Percentiles rank a stretch among this genome's conserved stretches.
Evolutionary conservation across 768 basidiomycete species (phyloP).

Genomic region (Naganishia friedmannii): DNA sequence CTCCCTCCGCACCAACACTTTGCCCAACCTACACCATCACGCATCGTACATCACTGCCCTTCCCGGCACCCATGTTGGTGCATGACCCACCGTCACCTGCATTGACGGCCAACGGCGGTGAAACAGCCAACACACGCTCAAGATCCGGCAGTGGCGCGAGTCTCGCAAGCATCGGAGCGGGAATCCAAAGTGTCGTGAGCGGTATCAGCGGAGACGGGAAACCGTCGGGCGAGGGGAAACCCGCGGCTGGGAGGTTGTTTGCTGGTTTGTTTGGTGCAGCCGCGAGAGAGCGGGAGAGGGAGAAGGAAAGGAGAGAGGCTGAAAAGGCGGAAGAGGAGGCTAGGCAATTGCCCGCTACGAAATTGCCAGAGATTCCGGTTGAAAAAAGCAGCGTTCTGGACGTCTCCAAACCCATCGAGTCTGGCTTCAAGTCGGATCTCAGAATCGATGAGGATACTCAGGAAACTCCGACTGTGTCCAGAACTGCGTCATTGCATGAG

Average conservation of each 20-base stretch:
- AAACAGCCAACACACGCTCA: not conserved
- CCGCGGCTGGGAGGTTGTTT: conserved; percentile 63
- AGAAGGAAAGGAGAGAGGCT: conserved; percentile 2
- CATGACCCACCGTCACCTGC: conserved; percentile 5
- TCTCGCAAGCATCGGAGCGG: conserved; percentile 23
- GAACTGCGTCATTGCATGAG: not conserved
- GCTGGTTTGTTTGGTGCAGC: conserved; percentile 58
- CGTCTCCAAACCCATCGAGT: not conserved
- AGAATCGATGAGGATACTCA: not conserved
- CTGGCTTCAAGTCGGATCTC: not conserved
- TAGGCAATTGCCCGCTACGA: not conserved
- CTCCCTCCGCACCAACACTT: not conserved
- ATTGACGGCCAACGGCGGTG: conserved; percentile 21
- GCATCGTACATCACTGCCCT: conserved; percentile 17
- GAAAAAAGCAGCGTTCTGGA: no score
- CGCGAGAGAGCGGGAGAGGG: not conserved
- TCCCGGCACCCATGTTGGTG: conserved; percentile 27
- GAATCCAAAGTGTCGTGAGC: conserved; percentile 14
- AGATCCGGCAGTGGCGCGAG: conserved; percentile 30
- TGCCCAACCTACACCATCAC: not conserved
- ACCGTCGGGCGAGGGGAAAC: not conserved
- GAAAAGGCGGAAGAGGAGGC: conserved; percentile 13
- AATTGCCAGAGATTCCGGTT: not conserved
- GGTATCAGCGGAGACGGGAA: conserved; percentile 9
- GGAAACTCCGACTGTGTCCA: not conserved